Evolutionary conservation across 257 asterid genomes (phyloP).

Genomic region (Sherardia arvensis): DNA sequence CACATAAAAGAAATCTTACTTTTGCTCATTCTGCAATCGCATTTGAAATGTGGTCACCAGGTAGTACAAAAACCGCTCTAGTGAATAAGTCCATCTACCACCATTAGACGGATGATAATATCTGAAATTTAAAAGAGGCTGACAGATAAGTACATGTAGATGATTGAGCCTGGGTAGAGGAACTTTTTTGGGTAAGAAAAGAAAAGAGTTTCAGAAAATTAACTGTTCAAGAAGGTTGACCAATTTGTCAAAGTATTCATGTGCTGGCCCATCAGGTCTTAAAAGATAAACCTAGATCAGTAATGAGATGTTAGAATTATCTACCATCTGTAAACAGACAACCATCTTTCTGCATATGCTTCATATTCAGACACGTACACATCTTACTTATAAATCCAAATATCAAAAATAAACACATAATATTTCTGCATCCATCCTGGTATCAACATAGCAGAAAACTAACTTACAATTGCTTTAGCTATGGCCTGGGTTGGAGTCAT

Average conservation of each 20-base stretch:
- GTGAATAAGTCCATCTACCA: constrained; percentile 93
- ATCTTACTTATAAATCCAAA: too few relatives aligned
- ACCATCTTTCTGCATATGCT: too few relatives aligned
- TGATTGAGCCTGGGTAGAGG: constrained; percentile 2
- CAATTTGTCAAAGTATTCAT: constrained; percentile 67
- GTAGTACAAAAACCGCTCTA: constrained; percentile 79
- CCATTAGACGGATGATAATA: constrained; percentile 99
- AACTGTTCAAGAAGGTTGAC: constrained; percentile 97
- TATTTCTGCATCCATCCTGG: too few relatives aligned
- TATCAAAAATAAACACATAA: background rate
- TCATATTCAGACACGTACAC: too few relatives aligned
- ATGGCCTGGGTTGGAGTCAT: constrained; percentile 76
- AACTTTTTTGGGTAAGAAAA: background rate
- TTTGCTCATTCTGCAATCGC: constrained; percentile 85
- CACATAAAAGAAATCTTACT: constrained; percentile 39
- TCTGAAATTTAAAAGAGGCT: constrained; percentile 27
- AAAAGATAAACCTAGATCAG: constrained; percentile 77
- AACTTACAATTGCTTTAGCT: constrained; percentile 91
- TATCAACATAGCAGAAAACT: background rate
- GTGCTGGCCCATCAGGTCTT: constrained; percentile 85
- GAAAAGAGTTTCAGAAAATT: constrained; percentile 30
- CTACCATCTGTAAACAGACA: too few relatives aligned
- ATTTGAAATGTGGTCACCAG: constrained; percentile 68
- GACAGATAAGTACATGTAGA: background rate
- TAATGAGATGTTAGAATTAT: constrained; percentile 19